Evolutionary conservation across 805 yeast species (phyloP).

Genomic region (Candida corydali): DNA sequence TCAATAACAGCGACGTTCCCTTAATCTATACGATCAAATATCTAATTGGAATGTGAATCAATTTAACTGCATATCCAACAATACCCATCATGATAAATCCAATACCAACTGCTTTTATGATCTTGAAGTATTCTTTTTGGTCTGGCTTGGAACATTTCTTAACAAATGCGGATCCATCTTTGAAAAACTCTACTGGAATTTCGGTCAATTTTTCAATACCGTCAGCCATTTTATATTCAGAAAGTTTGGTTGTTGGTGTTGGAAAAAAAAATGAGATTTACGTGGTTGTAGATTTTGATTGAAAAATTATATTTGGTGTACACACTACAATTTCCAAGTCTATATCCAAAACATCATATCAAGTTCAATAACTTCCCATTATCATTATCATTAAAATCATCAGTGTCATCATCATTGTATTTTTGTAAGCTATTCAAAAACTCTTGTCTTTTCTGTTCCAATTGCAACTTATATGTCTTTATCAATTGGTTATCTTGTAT

Average conservation of each 20-base stretch:
- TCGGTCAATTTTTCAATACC: constrained; percentile 76
- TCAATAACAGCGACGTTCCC: too few relatives aligned
- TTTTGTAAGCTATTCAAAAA: constrained; percentile 19
- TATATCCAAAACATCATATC: constrained; percentile 5
- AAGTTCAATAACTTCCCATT: constrained; percentile 30
- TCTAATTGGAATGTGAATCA: constrained; percentile 93
- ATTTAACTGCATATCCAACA: constrained; percentile 92
- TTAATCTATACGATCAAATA: constrained; percentile 89
- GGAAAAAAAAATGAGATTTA: constrained; percentile 3
- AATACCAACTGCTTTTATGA: constrained; percentile 92
- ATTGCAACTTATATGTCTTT: constrained; percentile 13
- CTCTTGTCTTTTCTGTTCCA: constrained; percentile 21
- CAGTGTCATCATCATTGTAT: constrained; percentile 14
- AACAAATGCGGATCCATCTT: constrained; percentile 86
- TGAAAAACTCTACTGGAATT: constrained; percentile 85
- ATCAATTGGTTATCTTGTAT: constrained; percentile 17
- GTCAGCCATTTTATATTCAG: constrained; percentile 38
- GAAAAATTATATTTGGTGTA: background rate
- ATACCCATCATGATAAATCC: constrained; percentile 98
- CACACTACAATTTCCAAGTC: constrained; percentile 1
- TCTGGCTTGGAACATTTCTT: constrained; percentile 92
- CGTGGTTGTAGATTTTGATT: constrained; percentile 4
- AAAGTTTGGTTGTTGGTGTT: background rate
- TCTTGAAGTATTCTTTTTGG: constrained; percentile 78
- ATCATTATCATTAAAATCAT: constrained; percentile 15